Base-by-base conservation (phyloP, 2,329 filamentous ascomycete species). In the Phoma sp. region DNA sequence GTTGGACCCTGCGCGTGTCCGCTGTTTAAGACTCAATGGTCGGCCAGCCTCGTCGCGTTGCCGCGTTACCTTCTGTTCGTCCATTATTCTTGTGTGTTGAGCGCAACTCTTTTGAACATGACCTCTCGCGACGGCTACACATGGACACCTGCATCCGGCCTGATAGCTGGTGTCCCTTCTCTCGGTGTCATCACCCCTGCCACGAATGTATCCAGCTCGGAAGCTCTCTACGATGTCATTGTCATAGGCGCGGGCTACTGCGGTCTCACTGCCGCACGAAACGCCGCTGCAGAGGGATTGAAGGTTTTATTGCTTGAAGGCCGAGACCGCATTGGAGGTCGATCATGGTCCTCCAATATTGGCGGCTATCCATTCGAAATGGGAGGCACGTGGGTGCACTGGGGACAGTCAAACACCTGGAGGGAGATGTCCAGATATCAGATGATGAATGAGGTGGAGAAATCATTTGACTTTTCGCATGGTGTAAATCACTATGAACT, bases 361-460 rank as follows among this genome's bases (percentile, higher is more conserved):
- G 68, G 68, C 12, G 67, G 61, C 17, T 64, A 64, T 34, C 59
- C 72, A 0, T 68, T 75, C 32, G 77, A 79, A 43, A 77, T 79
- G 73, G 76, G 77, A 9, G 76, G 77, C 0, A 78, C 76, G 0
- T 79, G 76, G 75, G 67, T 78, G 14, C 61, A 66, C 42, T 66
- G 63, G 63, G 61, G 56, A 1, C 63, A 66, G 30, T 47, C 59
- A 1, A 61, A 64, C 28, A 54, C 47, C 0, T 66, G 61, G 63
- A 34, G 77, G 3, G 80, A 82, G 46, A 76, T 82, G 3, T 68
- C 73, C 0, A 62, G 79, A n/a, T 83, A 82, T 51, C 65, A 73
- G 3, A 77, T 82, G 73, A 68, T 49, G 28, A 53, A 47, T 6
- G 60, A 63, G 5, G 33, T 65, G 3, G 55, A 63, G 29, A 52